Evolutionary conservation across 2,329 filamentous ascomycete species (phyloP).

Genomic region (Penicillium sp.): DNA sequence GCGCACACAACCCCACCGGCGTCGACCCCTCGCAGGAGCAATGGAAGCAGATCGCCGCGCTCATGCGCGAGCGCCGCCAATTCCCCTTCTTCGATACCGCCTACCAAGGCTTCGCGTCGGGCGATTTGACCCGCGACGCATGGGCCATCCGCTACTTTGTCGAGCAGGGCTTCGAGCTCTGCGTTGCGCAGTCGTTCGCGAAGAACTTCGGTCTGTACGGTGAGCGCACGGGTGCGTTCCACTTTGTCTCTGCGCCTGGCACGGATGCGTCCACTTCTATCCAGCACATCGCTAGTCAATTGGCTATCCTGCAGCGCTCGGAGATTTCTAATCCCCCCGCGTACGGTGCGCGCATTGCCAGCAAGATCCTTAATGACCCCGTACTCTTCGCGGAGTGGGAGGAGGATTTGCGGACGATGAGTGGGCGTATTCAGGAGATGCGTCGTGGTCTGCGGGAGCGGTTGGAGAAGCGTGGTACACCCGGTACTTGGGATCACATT

Average conservation of each 20-base stretch:
- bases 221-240: conserved; percentile 94
- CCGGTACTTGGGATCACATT: conserved; percentile 94
- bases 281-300: conserved; percentile 77
- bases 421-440: conserved; percentile 93
- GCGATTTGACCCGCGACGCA: conserved; percentile 81
- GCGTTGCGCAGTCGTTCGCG: conserved; percentile 66
- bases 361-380: conserved; percentile 80
- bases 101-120: conserved; percentile 97
- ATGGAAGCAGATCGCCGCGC: conserved; percentile 84
- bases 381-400: conserved; percentile 89
- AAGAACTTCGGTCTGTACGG: conserved; percentile 86
- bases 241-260: conserved; percentile 79
- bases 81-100: conserved; percentile 99
- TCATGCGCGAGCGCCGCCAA: conserved; percentile 79
- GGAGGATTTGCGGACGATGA: conserved; percentile 89
- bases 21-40: conserved; percentile 93
- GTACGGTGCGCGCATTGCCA: conserved; percentile 89
- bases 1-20: conserved; percentile 97
- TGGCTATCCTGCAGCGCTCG: conserved; percentile 91
- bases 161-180: conserved; percentile 80
- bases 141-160: conserved; percentile 95
- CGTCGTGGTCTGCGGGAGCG: conserved; percentile 76
- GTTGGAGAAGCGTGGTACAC: conserved; percentile 83
- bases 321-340: conserved; percentile 98
- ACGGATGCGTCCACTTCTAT: conserved; percentile 67